Base-by-base conservation (phyloP, 768 basidiomycete species). In the Mycena capillaripes region DNA sequence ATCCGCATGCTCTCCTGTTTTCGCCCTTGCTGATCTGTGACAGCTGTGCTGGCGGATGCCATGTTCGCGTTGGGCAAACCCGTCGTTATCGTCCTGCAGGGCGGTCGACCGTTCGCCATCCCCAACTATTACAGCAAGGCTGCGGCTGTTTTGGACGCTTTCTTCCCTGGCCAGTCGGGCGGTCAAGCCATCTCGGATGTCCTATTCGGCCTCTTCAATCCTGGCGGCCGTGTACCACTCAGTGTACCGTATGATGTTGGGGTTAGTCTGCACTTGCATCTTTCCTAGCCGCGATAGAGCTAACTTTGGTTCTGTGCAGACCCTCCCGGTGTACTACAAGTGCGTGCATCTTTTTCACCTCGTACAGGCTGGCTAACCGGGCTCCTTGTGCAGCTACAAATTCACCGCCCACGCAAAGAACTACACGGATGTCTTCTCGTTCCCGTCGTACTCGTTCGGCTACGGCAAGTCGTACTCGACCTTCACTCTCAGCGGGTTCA, bases 141-240 rank as follows among this genome's bases (percentile, higher is more conserved):
- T 46, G 75, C 78, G 21, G 78, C 78, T 27, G 76, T 72, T 8
- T 16, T 79, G 5, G 71, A 79, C 64, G 77, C 77, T n/a, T 79
- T 79, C 74, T 79, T 79, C 69, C 74, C 78, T 1, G 77, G 78
- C 11, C 78, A 79, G 62, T 77, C 77, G 6, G 78, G 78, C 23
- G 78, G 78, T 16, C 78, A 78, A 61, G 78, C 78, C 12, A 78
- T 79, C 56, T 67, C 77, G 2, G 78, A 79, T 30, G 75, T 79
- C 21, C 71, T 79, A n/a, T 79, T 79, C 52, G 78, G 78, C n/a
- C 62, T 75, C 42, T 79, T 75, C 69, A 79, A 79, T 61, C 78
- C 78, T n/a, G 78, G 78, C 25, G 78, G 70, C 2, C 63, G 78
- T n/a, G 72, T 79, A 23, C 77, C 78, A 4, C 63, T 79, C 2